These are phyloP conservation scores for Betula pendula DNA, from an alignment of 306 rosid genomes.

Conservation along the genomic window DNA sequence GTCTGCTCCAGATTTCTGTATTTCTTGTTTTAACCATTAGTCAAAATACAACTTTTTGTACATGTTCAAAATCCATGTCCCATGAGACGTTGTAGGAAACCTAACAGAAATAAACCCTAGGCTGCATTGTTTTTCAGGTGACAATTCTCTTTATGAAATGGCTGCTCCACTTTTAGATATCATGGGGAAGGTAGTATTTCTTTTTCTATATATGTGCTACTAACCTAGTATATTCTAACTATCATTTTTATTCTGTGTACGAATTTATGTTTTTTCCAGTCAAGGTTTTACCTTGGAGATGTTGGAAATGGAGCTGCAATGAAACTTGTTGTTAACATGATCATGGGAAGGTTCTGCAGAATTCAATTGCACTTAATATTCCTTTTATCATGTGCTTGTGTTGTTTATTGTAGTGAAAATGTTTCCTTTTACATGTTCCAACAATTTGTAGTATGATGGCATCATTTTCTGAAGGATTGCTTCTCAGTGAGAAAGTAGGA, in stretches of 20 bases:
- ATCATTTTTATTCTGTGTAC: slow-evolving; percentile 8
- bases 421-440: slow-evolving; percentile 21
- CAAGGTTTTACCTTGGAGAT: slow-evolving; percentile 89
- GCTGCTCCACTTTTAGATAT: slow-evolving; percentile 71
- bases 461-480: slow-evolving; percentile 92
- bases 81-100: slow-evolving; percentile 12
- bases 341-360: slow-evolving; percentile 84
- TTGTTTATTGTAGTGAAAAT: slow-evolving; percentile 22
- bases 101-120: slow-evolving; percentile 35
- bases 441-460: slow-evolving; percentile 84
- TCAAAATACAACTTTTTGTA: neutral
- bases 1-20: neutral
- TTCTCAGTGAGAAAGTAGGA: slow-evolving; percentile 85
- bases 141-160: slow-evolving; percentile 68
- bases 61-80: slow-evolving; percentile 18
- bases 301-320: slow-evolving; percentile 98
- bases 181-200: slow-evolving; percentile 84
- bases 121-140: slow-evolving; percentile 64
- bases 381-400: slow-evolving; percentile 19
- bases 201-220: slow-evolving; percentile 8
- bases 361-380: slow-evolving; percentile 12
- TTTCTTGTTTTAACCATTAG: slow-evolving; percentile 17
- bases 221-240: neutral
- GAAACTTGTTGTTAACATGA: slow-evolving; percentile 96
- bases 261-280: slow-evolving; percentile 49